Conservation (phyloP, 371 early-diverging fungal genomes). For the Circinella minor region DNA sequence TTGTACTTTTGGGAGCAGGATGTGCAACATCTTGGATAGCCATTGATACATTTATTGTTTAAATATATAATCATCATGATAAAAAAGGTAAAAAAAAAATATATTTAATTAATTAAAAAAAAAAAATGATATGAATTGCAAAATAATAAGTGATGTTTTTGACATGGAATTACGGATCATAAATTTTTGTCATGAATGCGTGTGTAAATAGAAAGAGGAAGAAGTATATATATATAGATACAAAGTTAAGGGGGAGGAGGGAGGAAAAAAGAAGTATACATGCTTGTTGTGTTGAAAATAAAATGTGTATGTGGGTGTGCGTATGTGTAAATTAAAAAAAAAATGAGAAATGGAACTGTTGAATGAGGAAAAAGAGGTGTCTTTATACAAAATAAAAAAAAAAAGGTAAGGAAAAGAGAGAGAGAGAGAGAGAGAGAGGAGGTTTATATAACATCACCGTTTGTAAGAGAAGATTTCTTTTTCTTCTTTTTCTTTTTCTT, state of each 20-base stretch:
- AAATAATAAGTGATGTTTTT: background rate
- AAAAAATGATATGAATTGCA: background rate
- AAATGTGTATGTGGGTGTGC: too few species aligned
- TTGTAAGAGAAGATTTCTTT: conserved; percentile 1
- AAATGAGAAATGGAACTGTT: too few species aligned
- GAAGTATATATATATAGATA: too few species aligned
- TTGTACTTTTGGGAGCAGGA: conserved; percentile 23
- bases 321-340: too few species aligned
- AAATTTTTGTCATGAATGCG: background rate
- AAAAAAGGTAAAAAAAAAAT: too few species aligned
- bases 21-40: conserved; percentile 34
- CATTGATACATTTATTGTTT: background rate
- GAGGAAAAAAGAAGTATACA: background rate
- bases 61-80: background rate
- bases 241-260: too few species aligned
- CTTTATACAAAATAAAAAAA: too few species aligned
- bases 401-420: too few species aligned
- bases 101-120: background rate
- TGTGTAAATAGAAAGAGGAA: background rate
- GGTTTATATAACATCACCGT: background rate
- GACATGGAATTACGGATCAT: too few species aligned
- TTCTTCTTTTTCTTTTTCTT: conserved; percentile 36
- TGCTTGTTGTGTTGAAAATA: background rate
- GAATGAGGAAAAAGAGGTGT: too few species aligned
- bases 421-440: background rate